Base-by-base conservation (phyloP, 768 basidiomycete genomes). In the Boletus tomentosulus region DNA sequence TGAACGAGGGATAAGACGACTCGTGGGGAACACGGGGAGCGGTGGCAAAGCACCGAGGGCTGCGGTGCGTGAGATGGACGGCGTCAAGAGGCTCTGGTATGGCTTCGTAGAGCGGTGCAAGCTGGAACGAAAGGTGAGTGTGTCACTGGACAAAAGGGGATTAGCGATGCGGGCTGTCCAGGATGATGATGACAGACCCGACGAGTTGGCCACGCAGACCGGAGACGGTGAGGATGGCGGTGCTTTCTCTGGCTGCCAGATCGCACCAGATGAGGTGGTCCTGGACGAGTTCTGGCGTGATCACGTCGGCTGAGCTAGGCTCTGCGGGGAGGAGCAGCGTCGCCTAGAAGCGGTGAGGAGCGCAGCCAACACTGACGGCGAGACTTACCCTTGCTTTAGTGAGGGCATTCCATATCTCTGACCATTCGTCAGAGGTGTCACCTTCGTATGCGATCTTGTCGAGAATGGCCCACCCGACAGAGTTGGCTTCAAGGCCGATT, bases 251-350 rank as follows among this genome's bases (percentile, higher is more conserved):
- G 24, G 76, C 71, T 1, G 79, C 72, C 15, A 75, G 75, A 48
- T 89, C 83, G 60, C 78, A 84, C 31, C 92, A 76, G 30, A 83
- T 73, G 52, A 96, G 69, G 66, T 99, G 96, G 63, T 97, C 93
- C 64, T 82, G 84, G 30, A 97, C 73, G 53, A 94, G 84, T 3
- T 92, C 87, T 0, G 83, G 71, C 0, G 87, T 87, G 48, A 92
- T 76, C 46, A 74, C 74, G 16, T 82, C 79, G n/a, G n/a, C n/a
- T 38, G n/a, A 6, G 9, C 16, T 38, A 16, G 37, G 37, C n/a
- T 38, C 33, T 13, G 33, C 12, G 12, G 33, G 33, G 37, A 38
- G 37, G 37, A 34, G 33, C 10, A 34, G 33, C 33, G 37, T 38
- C 37, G 37, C 37, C 16, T 38, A n/a, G 37, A 38, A 16, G 15